phyloP scores from a whole-genome alignment of 148 eudicot species.

The Gaultheria prostrata region DNA sequence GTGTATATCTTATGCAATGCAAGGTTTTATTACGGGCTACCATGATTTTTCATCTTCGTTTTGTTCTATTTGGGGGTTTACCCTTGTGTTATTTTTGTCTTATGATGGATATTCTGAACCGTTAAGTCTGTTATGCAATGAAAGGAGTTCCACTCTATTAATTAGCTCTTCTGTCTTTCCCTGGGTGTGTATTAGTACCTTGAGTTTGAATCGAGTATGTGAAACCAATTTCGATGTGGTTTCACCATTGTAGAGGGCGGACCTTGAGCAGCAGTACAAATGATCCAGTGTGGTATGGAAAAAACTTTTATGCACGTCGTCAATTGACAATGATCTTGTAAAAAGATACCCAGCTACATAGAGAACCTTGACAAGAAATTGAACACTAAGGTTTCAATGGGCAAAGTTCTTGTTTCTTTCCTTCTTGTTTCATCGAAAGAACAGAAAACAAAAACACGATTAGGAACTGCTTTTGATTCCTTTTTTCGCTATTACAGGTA shows the following conservation, averaged over 20 bases:
- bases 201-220: background rate
- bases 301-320: background rate
- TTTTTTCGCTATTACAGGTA: too few species aligned
- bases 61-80: background rate
- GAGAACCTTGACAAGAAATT: too few species aligned
- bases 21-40: background rate
- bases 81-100: background rate
- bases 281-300: background rate
- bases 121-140: background rate
- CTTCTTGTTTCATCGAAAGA: background rate
- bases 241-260: too few species aligned
- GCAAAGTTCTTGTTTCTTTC: background rate
- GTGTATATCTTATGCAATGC: background rate
- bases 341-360: too few species aligned
- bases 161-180: background rate
- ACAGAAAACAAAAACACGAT: background rate
- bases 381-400: background rate
- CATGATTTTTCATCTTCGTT: background rate
- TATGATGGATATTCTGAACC: background rate
- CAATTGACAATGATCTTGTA: background rate
- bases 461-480: background rate
- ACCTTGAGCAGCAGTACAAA: background rate
- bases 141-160: background rate
- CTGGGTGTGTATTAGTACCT: background rate
- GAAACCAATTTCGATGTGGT: too few species aligned